phyloP scores from a whole-genome alignment of 1,284 basidiomycete genomes.

The Cutaneotrichosporon dermatis region DNA sequence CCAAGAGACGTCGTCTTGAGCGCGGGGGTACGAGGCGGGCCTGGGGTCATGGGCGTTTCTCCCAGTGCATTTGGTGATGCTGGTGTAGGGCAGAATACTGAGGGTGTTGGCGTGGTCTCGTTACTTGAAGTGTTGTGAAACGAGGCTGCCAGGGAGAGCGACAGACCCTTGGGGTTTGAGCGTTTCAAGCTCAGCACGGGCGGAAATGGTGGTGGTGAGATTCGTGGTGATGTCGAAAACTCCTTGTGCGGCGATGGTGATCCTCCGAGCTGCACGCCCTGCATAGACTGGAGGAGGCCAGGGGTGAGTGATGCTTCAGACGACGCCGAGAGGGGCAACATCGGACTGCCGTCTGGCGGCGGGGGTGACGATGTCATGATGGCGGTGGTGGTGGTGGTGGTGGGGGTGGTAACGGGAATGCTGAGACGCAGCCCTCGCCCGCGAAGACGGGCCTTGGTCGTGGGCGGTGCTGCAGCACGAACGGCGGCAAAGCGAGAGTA shows the following conservation, averaged over 20 bases:
- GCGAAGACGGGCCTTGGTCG: not conserved
- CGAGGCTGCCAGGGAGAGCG: conserved; percentile 28
- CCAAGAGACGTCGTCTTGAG: not conserved
- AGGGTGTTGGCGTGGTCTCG: conserved; percentile 15
- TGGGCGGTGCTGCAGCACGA: not conserved
- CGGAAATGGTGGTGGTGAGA: conserved; percentile 16
- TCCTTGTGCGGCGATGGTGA: conserved; percentile 5
- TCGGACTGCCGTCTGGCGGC: not conserved
- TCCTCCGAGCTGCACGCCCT: conserved; percentile 12
- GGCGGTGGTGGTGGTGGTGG: not conserved
- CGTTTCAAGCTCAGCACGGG: conserved; percentile 29
- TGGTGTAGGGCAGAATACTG: conserved; percentile 14
- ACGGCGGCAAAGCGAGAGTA: no score
- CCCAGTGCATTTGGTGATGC: not conserved
- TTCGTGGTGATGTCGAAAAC: not conserved
- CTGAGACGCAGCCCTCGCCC: not conserved
- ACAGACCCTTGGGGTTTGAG: conserved; percentile 38
- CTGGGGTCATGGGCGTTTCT: conserved; percentile 35
- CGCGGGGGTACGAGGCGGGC: conserved; percentile 8
- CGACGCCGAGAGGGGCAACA: not conserved
- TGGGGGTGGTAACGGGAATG: not conserved
- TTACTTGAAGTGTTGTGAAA: conserved; percentile 18
- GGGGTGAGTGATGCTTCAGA: conserved; percentile 1
- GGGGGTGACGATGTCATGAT: not conserved
- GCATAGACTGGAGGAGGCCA: conserved; percentile 8